These are phyloP conservation scores for Blastomyces emzantsi DNA, from an alignment of 2,329 filamentous ascomycete genomes.

Conservation along the genomic window DNA sequence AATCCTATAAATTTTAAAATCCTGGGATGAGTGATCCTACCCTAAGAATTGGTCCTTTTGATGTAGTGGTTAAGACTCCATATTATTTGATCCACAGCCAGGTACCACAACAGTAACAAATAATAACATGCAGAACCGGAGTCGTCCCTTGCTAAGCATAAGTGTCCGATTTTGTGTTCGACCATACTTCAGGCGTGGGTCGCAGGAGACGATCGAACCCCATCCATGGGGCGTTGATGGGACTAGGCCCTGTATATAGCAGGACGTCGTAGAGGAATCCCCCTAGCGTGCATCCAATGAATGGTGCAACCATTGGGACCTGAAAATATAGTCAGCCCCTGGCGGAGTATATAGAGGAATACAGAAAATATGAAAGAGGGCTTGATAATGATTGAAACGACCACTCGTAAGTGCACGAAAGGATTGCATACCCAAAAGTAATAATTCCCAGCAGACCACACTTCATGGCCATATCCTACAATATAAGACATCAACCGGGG, in stretches of 20 bases:
- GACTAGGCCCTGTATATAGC: constrained; percentile 60
- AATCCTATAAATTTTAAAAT: background rate
- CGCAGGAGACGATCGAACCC: constrained; percentile 49
- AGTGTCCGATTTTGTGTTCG: constrained; percentile 14
- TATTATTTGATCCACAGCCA: no score
- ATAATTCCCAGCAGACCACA: constrained; percentile 58
- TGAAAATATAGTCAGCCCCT: constrained; percentile 21
- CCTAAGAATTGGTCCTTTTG: no score
- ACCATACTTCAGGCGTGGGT: constrained; percentile 18
- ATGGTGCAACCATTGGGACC: constrained; percentile 65
- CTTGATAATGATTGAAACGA: constrained; percentile 9
- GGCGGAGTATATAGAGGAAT: background rate
- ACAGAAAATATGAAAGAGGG: background rate
- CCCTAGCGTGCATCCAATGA: constrained; percentile 54
- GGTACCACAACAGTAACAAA: background rate
- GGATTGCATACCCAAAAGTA: constrained; percentile 57
- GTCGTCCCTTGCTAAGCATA: background rate
- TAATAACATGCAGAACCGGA: background rate
- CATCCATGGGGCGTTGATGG: constrained; percentile 58
- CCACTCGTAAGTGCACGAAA: background rate
- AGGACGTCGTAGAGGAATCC: constrained; percentile 59
- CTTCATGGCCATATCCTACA: constrained; percentile 57
- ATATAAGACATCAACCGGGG: constrained; percentile 58
- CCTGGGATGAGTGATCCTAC: no score
- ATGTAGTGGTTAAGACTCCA: no score